Conservation (phyloP, 2,329 filamentous ascomycete species). For the Penicillium sp. region DNA sequence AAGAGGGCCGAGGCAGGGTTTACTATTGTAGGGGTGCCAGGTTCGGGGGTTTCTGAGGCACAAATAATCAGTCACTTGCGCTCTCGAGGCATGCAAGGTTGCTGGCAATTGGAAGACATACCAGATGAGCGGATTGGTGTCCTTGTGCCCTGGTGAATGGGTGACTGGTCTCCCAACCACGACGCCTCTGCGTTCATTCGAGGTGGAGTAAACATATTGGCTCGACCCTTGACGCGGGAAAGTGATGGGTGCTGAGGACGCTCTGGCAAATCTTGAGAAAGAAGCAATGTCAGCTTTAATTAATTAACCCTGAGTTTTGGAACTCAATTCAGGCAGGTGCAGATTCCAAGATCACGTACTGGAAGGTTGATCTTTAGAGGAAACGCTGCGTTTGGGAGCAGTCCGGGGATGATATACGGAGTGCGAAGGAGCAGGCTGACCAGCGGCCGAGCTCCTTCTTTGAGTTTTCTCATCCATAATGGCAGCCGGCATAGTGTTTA, state of each 20-base stretch:
- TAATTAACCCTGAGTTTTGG: background rate
- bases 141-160: slow-evolving; percentile 19
- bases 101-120: slow-evolving; percentile 14
- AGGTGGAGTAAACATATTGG: slow-evolving; percentile 33
- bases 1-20: slow-evolving; percentile 42
- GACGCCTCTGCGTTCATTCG: slow-evolving; percentile 27
- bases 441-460: slow-evolving; percentile 25
- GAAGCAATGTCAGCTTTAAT: slow-evolving; percentile 16
- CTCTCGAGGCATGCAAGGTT: background rate
- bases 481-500: slow-evolving; percentile 17
- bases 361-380: slow-evolving; percentile 20
- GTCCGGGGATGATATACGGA: slow-evolving; percentile 26
- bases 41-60: slow-evolving; percentile 32
- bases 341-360: slow-evolving; percentile 20
- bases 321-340: background rate
- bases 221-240: slow-evolving; percentile 32
- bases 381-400: slow-evolving; percentile 17
- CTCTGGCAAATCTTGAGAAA: slow-evolving; percentile 20
- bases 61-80: background rate
- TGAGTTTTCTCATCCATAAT: slow-evolving; percentile 29
- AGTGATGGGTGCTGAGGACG: slow-evolving; percentile 31
- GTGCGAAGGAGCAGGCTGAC: slow-evolving; percentile 25
- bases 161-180: slow-evolving; percentile 33
- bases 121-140: slow-evolving; percentile 26
- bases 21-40: slow-evolving; percentile 32